A percentile compares a stretch with the other conserved stretches of the same genome.
These are phyloP conservation scores for Verticillium tricorpus DNA, from an alignment of 2,329 filamentous ascomycete genomes.

Conservation along the genomic window DNA sequence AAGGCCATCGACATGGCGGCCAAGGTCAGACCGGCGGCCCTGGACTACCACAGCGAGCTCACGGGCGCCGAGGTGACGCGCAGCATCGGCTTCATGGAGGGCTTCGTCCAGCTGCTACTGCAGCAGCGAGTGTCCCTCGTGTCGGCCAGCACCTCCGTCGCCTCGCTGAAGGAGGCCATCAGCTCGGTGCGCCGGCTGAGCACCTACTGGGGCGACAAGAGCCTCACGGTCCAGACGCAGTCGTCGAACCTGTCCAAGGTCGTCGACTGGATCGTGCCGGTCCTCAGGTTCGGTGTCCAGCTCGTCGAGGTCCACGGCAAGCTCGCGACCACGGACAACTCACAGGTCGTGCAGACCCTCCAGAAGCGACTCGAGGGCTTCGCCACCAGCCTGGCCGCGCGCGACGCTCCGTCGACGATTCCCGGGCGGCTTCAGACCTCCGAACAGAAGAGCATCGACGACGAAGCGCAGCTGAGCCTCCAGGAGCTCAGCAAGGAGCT, in stretches of 20 bases:
- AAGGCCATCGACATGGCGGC: constrained; percentile 71
- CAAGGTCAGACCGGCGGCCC: constrained; percentile 59
- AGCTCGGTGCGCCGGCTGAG: constrained; percentile 14
- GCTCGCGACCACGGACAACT: constrained; percentile 51
- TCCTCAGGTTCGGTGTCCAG: constrained; percentile 58
- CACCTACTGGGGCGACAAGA: constrained; percentile 3
- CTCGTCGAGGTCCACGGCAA: constrained; percentile 64
- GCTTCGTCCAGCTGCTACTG: constrained; percentile 65
- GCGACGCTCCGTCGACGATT: constrained; percentile 39
- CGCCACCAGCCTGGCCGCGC: constrained; percentile 33
- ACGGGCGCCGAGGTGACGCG: constrained; percentile 74
- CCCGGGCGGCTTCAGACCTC: constrained; percentile 46
- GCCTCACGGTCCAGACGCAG: background rate
- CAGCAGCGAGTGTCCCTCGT: constrained; percentile 53
- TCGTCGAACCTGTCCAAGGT: constrained; percentile 20
- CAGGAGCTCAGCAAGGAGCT: constrained; percentile 36
- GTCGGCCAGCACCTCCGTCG: constrained; percentile 29
- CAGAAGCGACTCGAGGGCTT: constrained; percentile 45
- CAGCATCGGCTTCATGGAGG: constrained; percentile 82
- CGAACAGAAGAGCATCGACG: constrained; percentile 25
- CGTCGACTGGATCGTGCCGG: constrained; percentile 60
- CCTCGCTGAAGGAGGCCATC: constrained; percentile 14
- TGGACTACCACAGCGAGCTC: constrained; percentile 79
- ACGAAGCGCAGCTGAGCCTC: constrained; percentile 31
- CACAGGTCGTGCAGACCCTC: constrained; percentile 38